These are phyloP conservation scores for Nyssa sinensis DNA, from an alignment of 148 eudicot genomes.

Conservation along the genomic window DNA sequence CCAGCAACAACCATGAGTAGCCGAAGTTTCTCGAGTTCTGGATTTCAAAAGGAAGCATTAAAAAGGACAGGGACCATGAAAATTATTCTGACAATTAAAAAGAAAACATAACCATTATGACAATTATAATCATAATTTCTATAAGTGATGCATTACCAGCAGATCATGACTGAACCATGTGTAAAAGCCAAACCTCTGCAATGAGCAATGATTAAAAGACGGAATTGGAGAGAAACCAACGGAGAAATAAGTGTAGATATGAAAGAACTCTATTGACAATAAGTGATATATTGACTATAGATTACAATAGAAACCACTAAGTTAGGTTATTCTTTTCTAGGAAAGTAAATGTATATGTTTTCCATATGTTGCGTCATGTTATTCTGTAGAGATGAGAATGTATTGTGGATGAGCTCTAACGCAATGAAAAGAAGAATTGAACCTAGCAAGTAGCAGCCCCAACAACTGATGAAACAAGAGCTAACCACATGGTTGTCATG, in stretches of 20 bases:
- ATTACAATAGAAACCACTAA: background rate
- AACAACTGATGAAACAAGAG: background rate
- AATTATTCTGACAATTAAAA: background rate
- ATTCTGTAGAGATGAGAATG: background rate
- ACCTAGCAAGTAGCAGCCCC: background rate
- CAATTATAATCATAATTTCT: background rate
- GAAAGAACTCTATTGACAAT: background rate
- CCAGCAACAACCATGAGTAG: slow-evolving; percentile 43
- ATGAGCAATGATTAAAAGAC: background rate
- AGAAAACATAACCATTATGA: background rate
- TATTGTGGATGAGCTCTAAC: background rate
- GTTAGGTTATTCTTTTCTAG: no score
- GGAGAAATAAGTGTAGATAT: background rate
- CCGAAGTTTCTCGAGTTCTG: slow-evolving; percentile 39
- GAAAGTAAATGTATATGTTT: no score
- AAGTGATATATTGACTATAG: background rate
- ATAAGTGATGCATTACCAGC: background rate
- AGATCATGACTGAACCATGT: background rate
- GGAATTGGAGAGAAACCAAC: background rate
- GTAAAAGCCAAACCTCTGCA: background rate
- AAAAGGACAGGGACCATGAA: background rate
- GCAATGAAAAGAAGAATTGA: background rate
- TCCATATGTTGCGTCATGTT: background rate
- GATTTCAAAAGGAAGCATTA: slow-evolving; percentile 5
- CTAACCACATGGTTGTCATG: background rate